These are phyloP conservation scores for Fulvia fulva DNA, from an alignment of 2,329 filamentous ascomycete genomes.

Conservation along the genomic window DNA sequence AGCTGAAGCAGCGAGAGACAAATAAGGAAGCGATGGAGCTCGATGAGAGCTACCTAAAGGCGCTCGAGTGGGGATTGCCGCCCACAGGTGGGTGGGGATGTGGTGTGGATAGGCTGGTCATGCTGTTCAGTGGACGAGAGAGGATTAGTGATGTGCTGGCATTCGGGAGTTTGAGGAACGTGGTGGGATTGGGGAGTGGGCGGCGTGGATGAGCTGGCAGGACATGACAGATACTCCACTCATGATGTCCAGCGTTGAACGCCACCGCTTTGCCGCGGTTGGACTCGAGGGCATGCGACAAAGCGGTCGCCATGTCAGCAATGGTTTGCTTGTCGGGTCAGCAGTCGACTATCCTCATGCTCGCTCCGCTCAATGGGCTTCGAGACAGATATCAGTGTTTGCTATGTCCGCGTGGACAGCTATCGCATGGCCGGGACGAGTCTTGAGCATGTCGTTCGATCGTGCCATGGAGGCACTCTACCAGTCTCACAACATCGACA, in stretches of 20 bases:
- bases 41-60: constrained; percentile 80
- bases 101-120: constrained; percentile 83
- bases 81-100: constrained; percentile 97
- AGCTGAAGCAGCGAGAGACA: constrained; percentile 40
- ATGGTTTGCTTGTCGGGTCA: not conserved
- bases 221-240: not conserved
- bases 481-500: not conserved
- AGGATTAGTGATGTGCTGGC: constrained; percentile 81
- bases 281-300: not conserved
- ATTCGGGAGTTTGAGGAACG: constrained; percentile 76
- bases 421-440: not conserved
- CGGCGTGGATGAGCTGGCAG: constrained; percentile 12
- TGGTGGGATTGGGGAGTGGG: constrained; percentile 37
- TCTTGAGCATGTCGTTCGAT: not conserved
- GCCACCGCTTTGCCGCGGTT: not conserved
- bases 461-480: not conserved
- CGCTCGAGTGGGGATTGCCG: constrained; percentile 84
- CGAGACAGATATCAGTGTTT: not conserved
- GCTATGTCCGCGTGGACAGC: not conserved
- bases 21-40: constrained; percentile 48
- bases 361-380: not conserved
- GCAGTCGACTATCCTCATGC: not conserved
- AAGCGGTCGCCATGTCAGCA: not conserved
- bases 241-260: not conserved
- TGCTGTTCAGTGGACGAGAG: constrained; percentile 77